Base-by-base conservation (phyloP, 768 basidiomycete genomes). In the Tulasnella sp. region DNA sequence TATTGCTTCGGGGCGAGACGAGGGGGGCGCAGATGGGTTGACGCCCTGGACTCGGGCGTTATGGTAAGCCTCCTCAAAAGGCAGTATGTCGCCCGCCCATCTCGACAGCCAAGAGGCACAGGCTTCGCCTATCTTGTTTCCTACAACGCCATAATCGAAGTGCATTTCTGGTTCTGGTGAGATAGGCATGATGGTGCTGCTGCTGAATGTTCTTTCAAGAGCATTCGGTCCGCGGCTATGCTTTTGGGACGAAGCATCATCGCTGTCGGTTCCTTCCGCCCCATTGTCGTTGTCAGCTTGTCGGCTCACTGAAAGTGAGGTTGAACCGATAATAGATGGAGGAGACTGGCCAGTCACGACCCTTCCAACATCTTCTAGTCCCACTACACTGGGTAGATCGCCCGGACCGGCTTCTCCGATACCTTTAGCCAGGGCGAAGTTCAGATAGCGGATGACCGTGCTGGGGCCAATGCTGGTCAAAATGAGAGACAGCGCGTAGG, bases 121-220 rank as follows among this genome's bases (percentile, higher is more conserved):
- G 0, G 94, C 92, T 85, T 97, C 95, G 18, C 96, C 96, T 78
- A 98, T 94, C 86, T 95, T 97, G 85, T 95, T 91, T 0, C 93
- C 93, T 14, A 96, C 88, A n/a, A 90, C 88, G n/a, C 96, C 96
- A 83, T 98, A 97, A 83, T 91, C 89, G 82, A 91, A 93, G 46
- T 86, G 86, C 75, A 80, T 62, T 24, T 71, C 68, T 58, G 58
- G 39, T 42, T 77, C 36, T 34, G 39, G 76, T 14, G 58, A 52
- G 36, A 62, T 9, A 12, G 76, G 12, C 31, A 56, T 40, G 40
- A 40, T 42, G 24, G 31, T 56, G 75, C 52, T 62, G 56, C 58
- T 52, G 48, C 48, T 77, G 38, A 58, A 40, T 21, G 24, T 40
- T 38, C 73, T 31, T 42, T 74, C 73, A n/a, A 46, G n/a, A 40